phyloP scores from a whole-genome alignment of 257 asterid genomes.

The Nicotiana tabacum region DNA sequence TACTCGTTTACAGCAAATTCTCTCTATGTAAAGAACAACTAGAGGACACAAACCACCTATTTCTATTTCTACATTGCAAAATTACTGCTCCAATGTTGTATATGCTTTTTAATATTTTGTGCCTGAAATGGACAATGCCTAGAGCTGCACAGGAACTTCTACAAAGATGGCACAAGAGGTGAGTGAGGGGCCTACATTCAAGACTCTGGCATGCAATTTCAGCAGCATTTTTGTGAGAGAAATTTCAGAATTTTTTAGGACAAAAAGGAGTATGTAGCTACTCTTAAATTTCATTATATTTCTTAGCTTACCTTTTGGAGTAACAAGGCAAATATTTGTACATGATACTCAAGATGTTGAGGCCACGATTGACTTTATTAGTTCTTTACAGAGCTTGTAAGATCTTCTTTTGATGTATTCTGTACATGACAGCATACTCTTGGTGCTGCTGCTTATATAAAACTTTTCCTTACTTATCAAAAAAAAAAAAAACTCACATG shows the following conservation, averaged over 20 bases:
- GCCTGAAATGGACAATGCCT: not conserved
- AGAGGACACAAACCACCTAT: too few species aligned
- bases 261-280: too few species aligned
- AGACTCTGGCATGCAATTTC: not conserved
- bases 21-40: too few species aligned
- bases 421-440: not conserved
- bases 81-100: too few species aligned
- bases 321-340: not conserved
- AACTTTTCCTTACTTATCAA: not conserved
- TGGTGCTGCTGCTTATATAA: not conserved
- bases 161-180: not conserved
- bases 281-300: too few species aligned
- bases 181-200: not conserved
- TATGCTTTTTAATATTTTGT: too few species aligned
- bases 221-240: not conserved
- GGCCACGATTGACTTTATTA: not conserved
- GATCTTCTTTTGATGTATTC: not conserved
- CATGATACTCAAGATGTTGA: not conserved
- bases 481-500: not conserved
- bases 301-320: not conserved
- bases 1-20: too few species aligned
- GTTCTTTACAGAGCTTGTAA: not conserved
- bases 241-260: too few species aligned
- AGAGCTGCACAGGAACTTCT: not conserved
- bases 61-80: too few species aligned